Conservation (phyloP, 495 filamentous ascomycete genomes). For the Tuber magnatum region DNA sequence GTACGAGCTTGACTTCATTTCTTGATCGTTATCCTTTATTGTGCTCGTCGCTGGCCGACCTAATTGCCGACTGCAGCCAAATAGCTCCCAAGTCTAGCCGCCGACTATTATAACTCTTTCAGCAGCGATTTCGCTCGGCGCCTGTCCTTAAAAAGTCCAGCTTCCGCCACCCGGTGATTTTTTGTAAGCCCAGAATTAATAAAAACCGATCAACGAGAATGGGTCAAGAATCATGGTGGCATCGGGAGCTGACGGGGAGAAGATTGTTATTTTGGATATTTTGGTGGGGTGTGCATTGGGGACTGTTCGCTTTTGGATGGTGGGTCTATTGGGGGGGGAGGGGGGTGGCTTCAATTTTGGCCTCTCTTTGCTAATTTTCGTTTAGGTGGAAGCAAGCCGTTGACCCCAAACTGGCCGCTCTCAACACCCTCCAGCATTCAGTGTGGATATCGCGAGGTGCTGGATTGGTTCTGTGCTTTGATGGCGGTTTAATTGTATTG, state of each 20-base stretch:
- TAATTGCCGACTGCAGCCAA: conserved; percentile 25
- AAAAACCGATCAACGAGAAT: conserved; percentile 42
- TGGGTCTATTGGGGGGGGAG: conserved; percentile 49
- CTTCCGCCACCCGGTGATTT: background rate
- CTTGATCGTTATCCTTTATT: conserved; percentile 11
- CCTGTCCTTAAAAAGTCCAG: background rate
- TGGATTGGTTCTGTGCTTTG: conserved; percentile 70
- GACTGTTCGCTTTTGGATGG: conserved; percentile 83
- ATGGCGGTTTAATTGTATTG: conserved; percentile 78
- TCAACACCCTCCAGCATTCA: conserved; percentile 78
- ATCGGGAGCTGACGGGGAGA: conserved; percentile 56
- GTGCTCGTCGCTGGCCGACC: conserved; percentile 37
- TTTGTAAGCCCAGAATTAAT: background rate
- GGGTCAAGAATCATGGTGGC: conserved; percentile 42
- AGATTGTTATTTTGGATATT: conserved; percentile 75
- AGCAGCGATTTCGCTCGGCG: background rate
- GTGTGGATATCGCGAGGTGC: conserved; percentile 96
- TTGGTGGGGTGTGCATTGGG: conserved; percentile 79
- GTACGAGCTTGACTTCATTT: conserved; percentile 2
- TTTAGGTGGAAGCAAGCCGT: conserved; percentile 67
- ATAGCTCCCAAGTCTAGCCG: conserved; percentile 7
- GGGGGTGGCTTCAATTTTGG: conserved; percentile 5
- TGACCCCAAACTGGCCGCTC: conserved; percentile 58
- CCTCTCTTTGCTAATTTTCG: conserved; percentile 8
- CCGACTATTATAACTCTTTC: background rate